These are phyloP conservation scores for Tolypocladium sp. DNA, from an alignment of 2,329 filamentous ascomycete genomes.

Conservation along the genomic window DNA sequence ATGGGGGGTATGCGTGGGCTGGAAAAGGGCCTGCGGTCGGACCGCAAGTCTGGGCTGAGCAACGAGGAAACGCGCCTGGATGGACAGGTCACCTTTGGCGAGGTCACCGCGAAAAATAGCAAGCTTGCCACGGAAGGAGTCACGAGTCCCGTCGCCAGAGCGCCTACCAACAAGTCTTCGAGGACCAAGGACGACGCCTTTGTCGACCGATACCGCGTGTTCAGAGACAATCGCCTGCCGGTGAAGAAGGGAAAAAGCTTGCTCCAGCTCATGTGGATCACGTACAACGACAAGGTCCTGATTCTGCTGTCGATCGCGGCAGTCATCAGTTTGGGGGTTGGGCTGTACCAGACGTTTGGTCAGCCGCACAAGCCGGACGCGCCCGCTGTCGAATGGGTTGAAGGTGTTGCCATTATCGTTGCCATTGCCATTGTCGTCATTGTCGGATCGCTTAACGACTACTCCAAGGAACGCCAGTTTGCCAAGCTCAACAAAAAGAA, in stretches of 20 bases:
- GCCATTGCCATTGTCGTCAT: slow-evolving; percentile 69
- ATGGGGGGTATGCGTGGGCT: slow-evolving; percentile 71
- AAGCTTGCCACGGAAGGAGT: slow-evolving; percentile 24
- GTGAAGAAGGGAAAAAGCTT: slow-evolving; percentile 68
- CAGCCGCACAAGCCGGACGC: slow-evolving; percentile 38
- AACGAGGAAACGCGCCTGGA: slow-evolving; percentile 61
- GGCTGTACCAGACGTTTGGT: slow-evolving; percentile 67
- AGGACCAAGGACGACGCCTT: slow-evolving; percentile 29
- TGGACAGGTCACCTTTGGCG: slow-evolving; percentile 61
- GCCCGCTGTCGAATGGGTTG: slow-evolving; percentile 65
- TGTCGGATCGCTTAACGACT: slow-evolving; percentile 71
- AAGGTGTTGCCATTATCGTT: slow-evolving; percentile 74
- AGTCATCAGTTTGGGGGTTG: slow-evolving; percentile 62
- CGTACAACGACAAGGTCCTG: slow-evolving; percentile 75
- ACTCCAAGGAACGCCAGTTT: slow-evolving; percentile 72
- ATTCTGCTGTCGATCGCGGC: slow-evolving; percentile 64
- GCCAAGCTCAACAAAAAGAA: slow-evolving; percentile 73
- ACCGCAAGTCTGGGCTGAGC: slow-evolving; percentile 66
- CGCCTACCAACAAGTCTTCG: slow-evolving; percentile 2
- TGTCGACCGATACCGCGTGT: slow-evolving; percentile 60
- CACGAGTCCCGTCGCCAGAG: background rate
- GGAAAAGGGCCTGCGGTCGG: slow-evolving; percentile 67
- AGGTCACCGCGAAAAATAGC: slow-evolving; percentile 41
- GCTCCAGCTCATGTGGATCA: slow-evolving; percentile 69
- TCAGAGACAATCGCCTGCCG: slow-evolving; percentile 62